Evolutionary conservation across 768 basidiomycete species (phyloP), one percentile per base, ranked within the genome.

Genomic region (Boletus eberwhitei): DNA sequence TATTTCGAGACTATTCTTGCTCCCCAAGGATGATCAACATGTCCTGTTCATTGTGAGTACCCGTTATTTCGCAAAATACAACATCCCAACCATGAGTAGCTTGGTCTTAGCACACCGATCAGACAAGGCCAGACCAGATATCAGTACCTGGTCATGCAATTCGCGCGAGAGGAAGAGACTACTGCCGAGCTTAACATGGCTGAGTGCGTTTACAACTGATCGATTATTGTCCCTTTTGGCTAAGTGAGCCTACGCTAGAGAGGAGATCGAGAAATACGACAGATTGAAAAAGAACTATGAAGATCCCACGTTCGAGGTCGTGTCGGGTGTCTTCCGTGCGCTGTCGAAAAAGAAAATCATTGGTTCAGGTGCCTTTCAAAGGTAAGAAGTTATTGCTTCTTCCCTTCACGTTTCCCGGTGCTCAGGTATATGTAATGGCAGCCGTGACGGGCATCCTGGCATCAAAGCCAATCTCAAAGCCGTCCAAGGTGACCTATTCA

Each of bases 391-490:
- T n/a, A 24, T 21, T 32, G 1, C 9, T 21, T 12, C 14, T 24
- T n/a, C 11, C 1, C 19, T 34, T 17, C 4, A 9, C 2, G n/a
- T 26, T 22, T 45, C 24, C 12, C 7, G 24, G 45, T 43, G 17
- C 54, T 52, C 22, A 59, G 35, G 14, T 21, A 37, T 21, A 32
- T 26, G 26, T 14, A 19, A 34, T 56, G 47, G 11, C 59, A 96
- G 93, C 62, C 91, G 89, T 31, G 86, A 88, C 62, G 92, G 93
- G 4, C 88, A 93, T 59, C 88, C 90, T 16, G 92, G 93, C n/a
- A 87, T 99, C 75, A 98, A 98, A 75, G 93, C 93, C 63, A 97
- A 98, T 71, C 79, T 98, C 62, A 98, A 98, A 74, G 97, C 97
- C 41, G 81, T 90, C 4, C 93, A 96, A 71, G 97, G 97, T 56